Base-by-base conservation (phyloP, 345 rosid species). In the Gossypium rotundifolium region DNA sequence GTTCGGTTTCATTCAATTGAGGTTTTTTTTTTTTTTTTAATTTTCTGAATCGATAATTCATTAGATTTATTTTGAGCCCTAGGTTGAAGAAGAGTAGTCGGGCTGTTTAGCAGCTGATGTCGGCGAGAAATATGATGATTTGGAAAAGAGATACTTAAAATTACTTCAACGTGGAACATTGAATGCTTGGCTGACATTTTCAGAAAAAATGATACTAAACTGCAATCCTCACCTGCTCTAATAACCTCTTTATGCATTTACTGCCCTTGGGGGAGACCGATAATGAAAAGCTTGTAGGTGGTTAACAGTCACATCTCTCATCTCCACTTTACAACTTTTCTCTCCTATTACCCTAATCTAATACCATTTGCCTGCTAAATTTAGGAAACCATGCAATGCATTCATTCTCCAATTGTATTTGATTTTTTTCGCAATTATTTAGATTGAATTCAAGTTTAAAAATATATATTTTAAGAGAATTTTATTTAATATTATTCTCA, bases 271-370 rank as follows among this genome's bases (percentile, higher is more conserved):
- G 27, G 17, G n/a, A 33, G 38, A 33, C 38, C 7, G 22, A 33
- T 18, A 38, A 51, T 10, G 51, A 59, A 76, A 76, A 33, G 51
- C 18, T 14, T 14, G 2, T 64, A 57, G 54, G 10, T 65, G 22
- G 80, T 58, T 73, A 45, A 66, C 44, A 33, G 63, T 51, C n/a
- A 14, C 40, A 73, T 66, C 72, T 64, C 6, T 14, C 57, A 48
- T 23, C 20, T 18, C 7, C 42, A 46, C 57, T 67, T 48, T 22
- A 67, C 18, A 67, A 67, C 57, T n/a, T 2, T 38, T 23, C 7
- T 66, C 18, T 48, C 40, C 11, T 22, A 7, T 49, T 13, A 3
- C 25, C 55, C 40, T 46, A 67, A 14, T 48, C 5, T 18, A 2
- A 3, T 13, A 42, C 55, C 71, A 67, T 67, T 29, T 67, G 55